Evolutionary conservation across 768 basidiomycete species (phyloP), one percentile per base, ranked within the genome.

Genomic region (Roridomyces roridus): DNA sequence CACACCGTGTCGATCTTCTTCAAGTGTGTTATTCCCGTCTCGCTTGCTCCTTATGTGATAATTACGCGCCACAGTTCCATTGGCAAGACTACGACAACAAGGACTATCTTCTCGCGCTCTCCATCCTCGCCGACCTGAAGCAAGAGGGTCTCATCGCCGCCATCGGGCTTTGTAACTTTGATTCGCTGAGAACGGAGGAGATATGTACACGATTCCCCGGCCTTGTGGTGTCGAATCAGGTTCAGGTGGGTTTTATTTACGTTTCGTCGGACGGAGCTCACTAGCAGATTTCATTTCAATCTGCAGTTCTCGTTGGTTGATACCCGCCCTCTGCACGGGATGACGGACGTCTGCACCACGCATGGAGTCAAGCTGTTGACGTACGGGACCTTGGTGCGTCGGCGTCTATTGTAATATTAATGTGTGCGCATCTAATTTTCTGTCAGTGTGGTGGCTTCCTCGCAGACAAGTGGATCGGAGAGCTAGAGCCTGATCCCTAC

Each of bases 361-460:
- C 89, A 94, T 65, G 76, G 78, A 24, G 70, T 93, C 57, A 92
- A 91, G 65, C 77, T 94, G n/a, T 71, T 94, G 40, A 59, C 92
- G 42, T 93, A 93, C 60, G 92, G 91, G 12, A 90, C 91, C 0
- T 70, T 93, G 62, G 91, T 91, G 57, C 64, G 85, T 70, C n/a
- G 7, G 28, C 45, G 9, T 21, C 12, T 25, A 8, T 20, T 26
- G 12, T n/a, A n/a, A n/a, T n/a, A n/a, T n/a, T n/a, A n/a, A n/a
- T n/a, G n/a, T n/a, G n/a, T n/a, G n/a, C n/a, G n/a, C n/a, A n/a
- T n/a, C n/a, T n/a, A n/a, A n/a, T n/a, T n/a, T n/a, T n/a, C n/a
- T n/a, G n/a, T n/a, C n/a, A 93, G 91, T 93, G 91, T 64, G 91
- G 91, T 11, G 91, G 91, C 6, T 92, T 93, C 67, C 77, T 93